Evolutionary conservation across 164 flowering plant genomes (phyloP).

Genomic region (Warburgia ugandensis): DNA sequence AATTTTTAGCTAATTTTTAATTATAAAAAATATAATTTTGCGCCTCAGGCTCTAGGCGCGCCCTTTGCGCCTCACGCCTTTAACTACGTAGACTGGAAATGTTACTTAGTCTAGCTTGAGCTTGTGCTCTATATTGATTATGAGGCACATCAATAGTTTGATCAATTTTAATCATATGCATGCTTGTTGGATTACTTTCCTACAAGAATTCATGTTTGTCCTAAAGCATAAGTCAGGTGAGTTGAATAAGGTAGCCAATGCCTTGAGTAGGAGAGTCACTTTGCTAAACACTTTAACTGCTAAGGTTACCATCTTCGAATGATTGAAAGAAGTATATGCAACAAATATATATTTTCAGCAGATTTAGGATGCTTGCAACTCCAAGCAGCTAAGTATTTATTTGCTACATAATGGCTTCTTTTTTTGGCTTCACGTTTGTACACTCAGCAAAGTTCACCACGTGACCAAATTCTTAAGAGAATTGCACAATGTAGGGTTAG

Average conservation of each 20-base stretch:
- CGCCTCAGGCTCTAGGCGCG: too few species aligned
- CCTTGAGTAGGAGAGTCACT: background rate
- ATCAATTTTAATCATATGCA: background rate
- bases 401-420: background rate
- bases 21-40: too few species aligned
- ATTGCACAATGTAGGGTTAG: too few species aligned
- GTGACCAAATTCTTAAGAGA: too few species aligned
- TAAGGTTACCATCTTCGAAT: background rate
- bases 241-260: background rate
- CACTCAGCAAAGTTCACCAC: too few species aligned
- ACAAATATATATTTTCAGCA: background rate
- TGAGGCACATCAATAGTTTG: background rate
- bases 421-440: background rate
- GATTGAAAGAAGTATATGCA: background rate
- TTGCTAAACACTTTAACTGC: background rate
- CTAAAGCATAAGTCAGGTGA: background rate
- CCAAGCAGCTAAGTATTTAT: background rate
- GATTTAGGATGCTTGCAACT: background rate
- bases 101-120: too few species aligned
- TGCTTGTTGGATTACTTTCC: background rate
- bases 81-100: too few species aligned
- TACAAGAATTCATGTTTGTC: background rate
- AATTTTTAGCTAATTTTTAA: too few species aligned
- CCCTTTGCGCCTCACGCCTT: too few species aligned
- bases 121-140: too few species aligned